Conservation (phyloP, 2,329 filamentous ascomycete species). For the Aspergillus niger region DNA sequence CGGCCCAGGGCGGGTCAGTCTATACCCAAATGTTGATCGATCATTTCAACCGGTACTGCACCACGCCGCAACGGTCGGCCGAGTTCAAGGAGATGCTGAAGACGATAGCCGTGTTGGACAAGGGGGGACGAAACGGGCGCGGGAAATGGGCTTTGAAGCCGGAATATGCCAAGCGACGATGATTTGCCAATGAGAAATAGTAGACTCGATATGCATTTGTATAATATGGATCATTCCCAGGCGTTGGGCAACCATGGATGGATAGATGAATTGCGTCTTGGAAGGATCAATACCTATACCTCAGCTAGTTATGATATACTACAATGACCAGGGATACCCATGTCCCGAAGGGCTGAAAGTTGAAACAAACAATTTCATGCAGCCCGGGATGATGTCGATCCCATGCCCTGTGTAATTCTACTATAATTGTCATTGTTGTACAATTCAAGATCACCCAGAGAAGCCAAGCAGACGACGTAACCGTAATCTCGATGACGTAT, state of each 20-base stretch:
- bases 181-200: not conserved
- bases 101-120: conserved; percentile 71
- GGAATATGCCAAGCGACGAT: conserved; percentile 47
- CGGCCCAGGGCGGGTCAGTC: conserved; percentile 73
- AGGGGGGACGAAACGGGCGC: conserved; percentile 49
- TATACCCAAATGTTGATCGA: conserved; percentile 85
- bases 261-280: not conserved
- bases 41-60: conserved; percentile 82
- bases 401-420: not conserved
- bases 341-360: not conserved
- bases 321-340: not conserved
- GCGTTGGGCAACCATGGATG: not conserved
- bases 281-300: not conserved
- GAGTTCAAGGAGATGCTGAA: conserved; percentile 83
- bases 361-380: not conserved
- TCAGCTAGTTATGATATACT: no score
- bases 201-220: not conserved
- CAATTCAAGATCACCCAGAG: no score
- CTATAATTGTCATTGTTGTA: no score
- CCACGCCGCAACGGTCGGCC: conserved; percentile 65
- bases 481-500: not conserved
- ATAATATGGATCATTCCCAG: not conserved
- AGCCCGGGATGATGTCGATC: not conserved
- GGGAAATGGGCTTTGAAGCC: conserved; percentile 63
- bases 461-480: no score